phyloP scores from a whole-genome alignment of 768 basidiomycete genomes.

The Pleurotus pulmonarius region DNA sequence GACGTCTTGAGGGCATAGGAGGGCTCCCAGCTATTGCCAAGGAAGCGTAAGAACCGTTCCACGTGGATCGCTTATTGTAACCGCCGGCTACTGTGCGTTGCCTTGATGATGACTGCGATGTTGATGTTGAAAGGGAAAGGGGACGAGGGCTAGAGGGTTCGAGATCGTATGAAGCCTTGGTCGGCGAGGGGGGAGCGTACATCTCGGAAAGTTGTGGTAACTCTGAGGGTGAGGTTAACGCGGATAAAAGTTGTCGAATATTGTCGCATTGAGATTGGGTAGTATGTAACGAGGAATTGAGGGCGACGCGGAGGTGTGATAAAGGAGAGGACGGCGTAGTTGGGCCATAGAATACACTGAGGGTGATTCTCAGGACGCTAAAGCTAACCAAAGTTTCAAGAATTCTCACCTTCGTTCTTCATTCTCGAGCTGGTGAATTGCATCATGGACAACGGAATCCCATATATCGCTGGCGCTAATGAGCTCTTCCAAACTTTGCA shows the following conservation, averaged over 20 bases:
- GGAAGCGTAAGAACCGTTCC: constrained; percentile 66
- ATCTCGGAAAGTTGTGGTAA: constrained; percentile 81
- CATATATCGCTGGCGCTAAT: constrained; percentile 65
- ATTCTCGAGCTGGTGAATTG: constrained; percentile 58
- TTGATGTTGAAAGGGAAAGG: constrained; percentile 36
- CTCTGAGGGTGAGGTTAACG: constrained; percentile 67
- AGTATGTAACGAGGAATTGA: constrained; percentile 70
- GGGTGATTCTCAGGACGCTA: constrained; percentile 1
- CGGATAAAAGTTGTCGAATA: constrained; percentile 73
- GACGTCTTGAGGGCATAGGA: constrained; percentile 35
- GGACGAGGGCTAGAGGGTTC: constrained; percentile 30
- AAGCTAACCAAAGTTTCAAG: not conserved
- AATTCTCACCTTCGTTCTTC: constrained; percentile 60
- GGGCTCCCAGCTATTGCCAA: constrained; percentile 47
- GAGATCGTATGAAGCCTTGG: constrained; percentile 21
- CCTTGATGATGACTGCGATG: constrained; percentile 18
- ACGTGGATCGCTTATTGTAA: constrained; percentile 61
- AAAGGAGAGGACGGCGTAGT: constrained; percentile 46
- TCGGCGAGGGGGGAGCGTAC: constrained; percentile 80
- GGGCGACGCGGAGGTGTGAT: constrained; percentile 60
- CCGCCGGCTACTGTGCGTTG: constrained; percentile 23
- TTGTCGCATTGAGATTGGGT: constrained; percentile 82
- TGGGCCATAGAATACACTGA: constrained; percentile 34
- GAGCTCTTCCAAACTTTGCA: constrained; percentile 63
- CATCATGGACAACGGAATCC: constrained; percentile 73